A percentile compares a stretch with the other conserved stretches of the same genome.
phyloP scores from a whole-genome alignment of 768 basidiomycete genomes.

The Pleurotus tuoliensis region DNA sequence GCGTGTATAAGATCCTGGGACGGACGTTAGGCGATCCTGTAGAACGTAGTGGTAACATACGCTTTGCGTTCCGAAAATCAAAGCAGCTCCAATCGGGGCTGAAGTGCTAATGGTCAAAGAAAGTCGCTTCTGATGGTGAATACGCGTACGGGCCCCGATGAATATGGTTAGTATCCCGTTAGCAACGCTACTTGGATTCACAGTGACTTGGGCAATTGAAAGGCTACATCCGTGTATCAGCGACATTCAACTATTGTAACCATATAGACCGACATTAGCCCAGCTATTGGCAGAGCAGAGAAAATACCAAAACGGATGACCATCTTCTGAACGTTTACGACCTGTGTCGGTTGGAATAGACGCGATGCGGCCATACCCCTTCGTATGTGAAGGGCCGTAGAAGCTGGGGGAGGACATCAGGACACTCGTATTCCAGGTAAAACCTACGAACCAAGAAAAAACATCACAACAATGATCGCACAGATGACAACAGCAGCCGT shows the following conservation, averaged over 20 bases:
- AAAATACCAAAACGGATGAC: background rate
- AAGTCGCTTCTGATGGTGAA: too few relatives aligned
- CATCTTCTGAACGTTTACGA: background rate
- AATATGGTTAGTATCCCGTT: too few relatives aligned
- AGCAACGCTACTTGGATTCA: too few relatives aligned
- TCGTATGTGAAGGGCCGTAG: background rate
- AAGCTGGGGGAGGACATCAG: background rate
- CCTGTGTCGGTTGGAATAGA: background rate
- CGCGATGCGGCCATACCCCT: background rate
- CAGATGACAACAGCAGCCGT: background rate
- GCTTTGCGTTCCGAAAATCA: too few relatives aligned
- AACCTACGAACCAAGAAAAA: background rate
- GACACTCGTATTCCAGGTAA: too few relatives aligned
- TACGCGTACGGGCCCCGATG: too few relatives aligned
- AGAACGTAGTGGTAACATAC: too few relatives aligned
- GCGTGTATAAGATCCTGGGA: too few relatives aligned
- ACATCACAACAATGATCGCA: background rate
- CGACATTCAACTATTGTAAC: background rate
- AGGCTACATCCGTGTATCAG: background rate
- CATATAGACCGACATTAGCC: too few relatives aligned
- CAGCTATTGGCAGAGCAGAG: background rate
- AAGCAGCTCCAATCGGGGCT: too few relatives aligned
- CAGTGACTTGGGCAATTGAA: background rate
- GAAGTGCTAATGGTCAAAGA: too few relatives aligned
- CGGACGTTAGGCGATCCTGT: too few relatives aligned